Conservation (phyloP, 345 rosid genomes). For the Sisymbrium altissimum region DNA sequence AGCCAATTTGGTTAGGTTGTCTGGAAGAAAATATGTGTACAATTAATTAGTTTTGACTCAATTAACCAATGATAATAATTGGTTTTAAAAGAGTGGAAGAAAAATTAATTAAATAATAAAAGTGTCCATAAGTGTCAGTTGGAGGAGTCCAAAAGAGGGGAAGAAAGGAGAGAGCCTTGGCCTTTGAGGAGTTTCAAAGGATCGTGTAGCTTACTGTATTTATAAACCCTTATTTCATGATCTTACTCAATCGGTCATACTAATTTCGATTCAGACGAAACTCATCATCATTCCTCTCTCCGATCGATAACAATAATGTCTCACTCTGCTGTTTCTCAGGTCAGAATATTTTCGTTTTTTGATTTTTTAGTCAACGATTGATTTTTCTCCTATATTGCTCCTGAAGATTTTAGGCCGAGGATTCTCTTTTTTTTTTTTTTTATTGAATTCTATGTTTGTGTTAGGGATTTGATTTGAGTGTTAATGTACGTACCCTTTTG, state of each 20-base stretch:
- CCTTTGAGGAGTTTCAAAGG: conserved; percentile 35
- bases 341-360: background rate
- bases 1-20: no score
- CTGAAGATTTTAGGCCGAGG: background rate
- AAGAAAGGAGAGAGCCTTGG: conserved; percentile 18
- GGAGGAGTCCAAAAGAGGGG: conserved; percentile 34
- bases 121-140: conserved; percentile 22
- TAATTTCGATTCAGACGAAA: background rate
- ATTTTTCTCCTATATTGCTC: background rate
- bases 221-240: conserved; percentile 6
- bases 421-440: no score
- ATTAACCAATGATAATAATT: background rate
- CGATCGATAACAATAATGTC: conserved; percentile 28
- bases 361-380: conserved; percentile 10
- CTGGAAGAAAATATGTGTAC: no score
- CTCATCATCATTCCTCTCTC: background rate
- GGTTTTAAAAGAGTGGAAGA: background rate
- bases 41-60: background rate
- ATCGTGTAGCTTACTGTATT: conserved; percentile 21
- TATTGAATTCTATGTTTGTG: no score
- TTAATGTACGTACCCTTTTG: background rate
- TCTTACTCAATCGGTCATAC: conserved; percentile 9
- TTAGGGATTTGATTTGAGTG: background rate
- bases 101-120: background rate
- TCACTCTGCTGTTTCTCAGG: conserved; percentile 36